Conservation (phyloP, 495 filamentous ascomycete species). For the Penicillium pancosmium region DNA sequence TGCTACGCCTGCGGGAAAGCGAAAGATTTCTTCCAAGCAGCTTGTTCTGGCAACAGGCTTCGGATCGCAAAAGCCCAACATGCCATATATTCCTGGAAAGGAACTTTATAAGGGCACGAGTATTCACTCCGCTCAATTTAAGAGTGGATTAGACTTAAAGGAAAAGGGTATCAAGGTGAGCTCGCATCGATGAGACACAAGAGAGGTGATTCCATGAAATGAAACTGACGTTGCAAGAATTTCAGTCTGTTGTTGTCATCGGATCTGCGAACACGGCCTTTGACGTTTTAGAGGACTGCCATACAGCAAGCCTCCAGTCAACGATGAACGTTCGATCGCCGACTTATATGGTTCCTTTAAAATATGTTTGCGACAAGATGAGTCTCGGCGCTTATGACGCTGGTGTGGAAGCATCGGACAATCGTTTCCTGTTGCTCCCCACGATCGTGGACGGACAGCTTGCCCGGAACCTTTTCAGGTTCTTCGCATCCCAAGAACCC, state of each 20-base stretch:
- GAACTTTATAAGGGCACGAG: conserved; percentile 35
- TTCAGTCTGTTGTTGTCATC: conserved; percentile 43
- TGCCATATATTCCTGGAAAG: conserved; percentile 28
- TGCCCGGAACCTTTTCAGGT: conserved; percentile 10
- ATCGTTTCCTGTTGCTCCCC: conserved; percentile 19
- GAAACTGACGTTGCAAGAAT: not conserved
- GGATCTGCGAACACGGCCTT: conserved; percentile 52
- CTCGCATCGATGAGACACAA: not conserved
- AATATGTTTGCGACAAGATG: conserved; percentile 19
- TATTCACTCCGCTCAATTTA: conserved; percentile 41
- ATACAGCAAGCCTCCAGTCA: conserved; percentile 34
- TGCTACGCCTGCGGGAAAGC: conserved; percentile 17
- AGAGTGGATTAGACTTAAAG: conserved; percentile 15
- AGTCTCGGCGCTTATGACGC: conserved; percentile 28
- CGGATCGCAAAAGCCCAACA: conserved; percentile 31
- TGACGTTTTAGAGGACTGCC: conserved; percentile 49
- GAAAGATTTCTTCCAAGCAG: conserved; percentile 20
- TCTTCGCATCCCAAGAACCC: conserved; percentile 21
- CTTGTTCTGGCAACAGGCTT: conserved; percentile 38
- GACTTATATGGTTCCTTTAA: conserved; percentile 37
- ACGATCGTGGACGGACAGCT: conserved; percentile 21
- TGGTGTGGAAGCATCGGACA: conserved; percentile 23
- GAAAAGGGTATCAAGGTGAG: conserved; percentile 22
- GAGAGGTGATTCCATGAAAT: not conserved
- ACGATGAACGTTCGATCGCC: conserved; percentile 44